Evolutionary conservation across 257 asterid species (phyloP).

Genomic region (Solanum chiquidenum): DNA sequence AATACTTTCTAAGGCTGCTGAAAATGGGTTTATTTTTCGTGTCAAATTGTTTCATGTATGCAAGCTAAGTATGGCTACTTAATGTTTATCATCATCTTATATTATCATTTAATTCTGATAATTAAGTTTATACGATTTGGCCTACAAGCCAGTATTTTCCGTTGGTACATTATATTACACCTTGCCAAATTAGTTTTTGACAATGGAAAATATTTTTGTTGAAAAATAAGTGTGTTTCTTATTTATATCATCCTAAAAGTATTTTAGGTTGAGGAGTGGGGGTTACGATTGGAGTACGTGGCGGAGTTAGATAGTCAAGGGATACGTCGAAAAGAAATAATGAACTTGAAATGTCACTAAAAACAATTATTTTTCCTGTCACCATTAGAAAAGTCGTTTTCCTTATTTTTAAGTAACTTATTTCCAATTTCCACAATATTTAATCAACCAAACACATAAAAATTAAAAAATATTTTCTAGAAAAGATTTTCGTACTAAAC

Average conservation of each 20-base stretch:
- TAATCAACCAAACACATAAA: background rate
- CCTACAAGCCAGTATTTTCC: background rate
- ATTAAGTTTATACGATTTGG: background rate
- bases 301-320: background rate
- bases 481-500: no score
- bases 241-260: background rate
- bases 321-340: no score
- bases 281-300: background rate
- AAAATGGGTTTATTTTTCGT: background rate
- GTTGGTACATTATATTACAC: background rate
- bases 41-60: background rate
- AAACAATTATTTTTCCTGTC: accelerated
- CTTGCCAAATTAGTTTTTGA: background rate
- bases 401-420: background rate
- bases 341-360: background rate
- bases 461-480: no score
- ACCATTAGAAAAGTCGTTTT: no score
- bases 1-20: background rate
- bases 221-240: no score
- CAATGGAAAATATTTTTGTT: background rate
- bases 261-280: background rate
- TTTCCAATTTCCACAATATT: background rate
- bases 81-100: background rate
- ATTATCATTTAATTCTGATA: background rate
- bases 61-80: background rate